These are phyloP conservation scores for Tuctoria greenei DNA, from an alignment of 176 grass and related monocot species.

Conservation along the genomic window DNA sequence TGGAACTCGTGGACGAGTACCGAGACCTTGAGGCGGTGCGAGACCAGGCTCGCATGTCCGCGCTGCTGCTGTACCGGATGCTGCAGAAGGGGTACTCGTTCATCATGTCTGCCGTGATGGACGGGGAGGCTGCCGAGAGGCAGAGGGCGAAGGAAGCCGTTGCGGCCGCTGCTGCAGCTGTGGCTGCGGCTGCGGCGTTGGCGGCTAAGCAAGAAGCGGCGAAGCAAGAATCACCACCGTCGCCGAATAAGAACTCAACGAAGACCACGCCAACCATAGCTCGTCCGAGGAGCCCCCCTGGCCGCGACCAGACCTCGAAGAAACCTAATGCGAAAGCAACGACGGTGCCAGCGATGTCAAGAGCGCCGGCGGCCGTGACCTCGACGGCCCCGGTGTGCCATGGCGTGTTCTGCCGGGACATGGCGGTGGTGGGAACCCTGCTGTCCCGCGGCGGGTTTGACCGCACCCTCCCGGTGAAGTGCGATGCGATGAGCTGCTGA, in stretches of 20 bases:
- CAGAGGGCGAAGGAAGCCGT: constrained; percentile 52
- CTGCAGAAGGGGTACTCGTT: constrained; percentile 77
- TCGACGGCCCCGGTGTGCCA: constrained; percentile 56
- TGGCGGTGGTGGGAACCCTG: constrained; percentile 85
- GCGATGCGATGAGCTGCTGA: constrained; percentile 93
- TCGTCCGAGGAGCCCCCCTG: not conserved
- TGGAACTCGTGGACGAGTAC: constrained; percentile 85
- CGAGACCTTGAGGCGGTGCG: constrained; percentile 76
- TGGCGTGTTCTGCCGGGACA: constrained; percentile 91
- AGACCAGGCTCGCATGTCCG: constrained; percentile 89
- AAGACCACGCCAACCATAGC: not conserved
- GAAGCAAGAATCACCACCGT: not conserved
- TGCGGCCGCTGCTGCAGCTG: not conserved
- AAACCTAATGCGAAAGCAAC: constrained; percentile 9
- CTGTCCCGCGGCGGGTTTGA: constrained; percentile 66
- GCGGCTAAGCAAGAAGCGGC: constrained; percentile 5
- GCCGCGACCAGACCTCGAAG: not conserved
- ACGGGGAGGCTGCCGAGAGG: constrained; percentile 56
- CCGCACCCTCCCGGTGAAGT: constrained; percentile 68
- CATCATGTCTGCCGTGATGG: constrained; percentile 53
- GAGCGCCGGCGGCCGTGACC: not conserved
- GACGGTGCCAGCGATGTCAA: not conserved
- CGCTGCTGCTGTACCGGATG: constrained; percentile 84
- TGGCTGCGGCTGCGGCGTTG: too few species aligned
- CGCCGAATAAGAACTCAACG: not conserved